Conservation (phyloP, 768 basidiomycete species). For the Suillus spraguei region DNA sequence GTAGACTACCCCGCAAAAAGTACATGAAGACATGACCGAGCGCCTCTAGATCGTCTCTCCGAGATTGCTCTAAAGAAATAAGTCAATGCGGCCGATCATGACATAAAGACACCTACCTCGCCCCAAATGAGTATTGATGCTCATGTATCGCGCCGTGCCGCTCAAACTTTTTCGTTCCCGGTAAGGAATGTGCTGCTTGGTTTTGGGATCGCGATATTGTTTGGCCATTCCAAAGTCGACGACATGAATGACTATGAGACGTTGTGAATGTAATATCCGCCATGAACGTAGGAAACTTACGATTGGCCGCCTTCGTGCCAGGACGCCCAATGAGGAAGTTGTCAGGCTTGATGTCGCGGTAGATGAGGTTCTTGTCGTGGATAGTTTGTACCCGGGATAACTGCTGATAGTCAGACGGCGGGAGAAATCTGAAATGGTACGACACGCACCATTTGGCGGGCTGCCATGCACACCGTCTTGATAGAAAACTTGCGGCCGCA, state of each 20-base stretch:
- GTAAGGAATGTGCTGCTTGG: constrained; percentile 99
- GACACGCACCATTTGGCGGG: constrained; percentile 85
- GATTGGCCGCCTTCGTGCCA: constrained; percentile 85
- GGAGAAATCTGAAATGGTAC: constrained; percentile 1
- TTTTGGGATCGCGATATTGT: constrained; percentile 98
- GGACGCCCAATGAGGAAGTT: constrained; percentile 98
- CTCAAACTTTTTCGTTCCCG: constrained; percentile 96
- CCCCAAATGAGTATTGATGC: constrained; percentile 98
- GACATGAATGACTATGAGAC: constrained; percentile 73
- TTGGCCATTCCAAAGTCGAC: constrained; percentile 99
- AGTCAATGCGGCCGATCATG: constrained; percentile 11
- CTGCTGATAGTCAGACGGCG: constrained; percentile 42
- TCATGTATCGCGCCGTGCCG: constrained; percentile 99
- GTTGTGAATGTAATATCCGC: background rate
- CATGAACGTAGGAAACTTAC: constrained; percentile 39
- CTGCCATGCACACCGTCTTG: constrained; percentile 99
- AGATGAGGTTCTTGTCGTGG: constrained; percentile 99
- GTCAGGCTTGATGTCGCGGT: constrained; percentile 99
- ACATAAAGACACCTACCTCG: constrained; percentile 60
- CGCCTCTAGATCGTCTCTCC: constrained; percentile 98
- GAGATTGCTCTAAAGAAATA: constrained; percentile 69
- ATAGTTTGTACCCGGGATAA: constrained; percentile 95
- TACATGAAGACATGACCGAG: constrained; percentile 99
- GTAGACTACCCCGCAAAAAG: constrained; percentile 93
- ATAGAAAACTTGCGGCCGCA: constrained; percentile 96